Base-by-base conservation (phyloP, 345 rosid genomes). In the Trapa incisa region DNA sequence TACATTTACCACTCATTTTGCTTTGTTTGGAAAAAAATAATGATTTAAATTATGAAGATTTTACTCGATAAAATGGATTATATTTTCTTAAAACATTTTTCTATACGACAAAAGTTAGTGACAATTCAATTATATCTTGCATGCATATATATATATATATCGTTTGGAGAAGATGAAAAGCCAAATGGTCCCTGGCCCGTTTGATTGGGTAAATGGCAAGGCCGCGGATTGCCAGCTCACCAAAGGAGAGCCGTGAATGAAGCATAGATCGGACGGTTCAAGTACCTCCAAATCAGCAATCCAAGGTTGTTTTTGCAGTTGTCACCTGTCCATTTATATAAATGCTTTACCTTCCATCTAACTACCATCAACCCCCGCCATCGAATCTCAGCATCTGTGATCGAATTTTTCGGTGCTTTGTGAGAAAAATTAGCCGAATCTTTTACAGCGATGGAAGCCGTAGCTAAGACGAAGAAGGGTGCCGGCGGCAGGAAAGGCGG, bases 401-500 rank as follows among this genome's bases (percentile, higher is more conserved):
- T 9, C 60, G 14, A 5, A 9, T 32, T 33, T 32, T 15, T 11
- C 36, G 11, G 15, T 8, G 48, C 5, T 45, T 13, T 45, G 10
- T 22, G 11, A 7, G 35, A 22, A n/a, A 10, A 58, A n/a, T 35
- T 38, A 10, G 63, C 63, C 11, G 38, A 11, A 32, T 10, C 63
- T 58, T 45, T 10, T 1, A 6, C 63, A 65, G 5, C 5, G n/a
- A 90, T 87, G 93, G 91, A 87, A 10, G 9, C 80, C 15, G 82
- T 71, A 65, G 79, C 74, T 4, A 87, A 85, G 66, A 64, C 66
- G 61, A 89, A 89, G 77, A 89, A 83, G 53, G 93, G 91, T 15
- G 85, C 82, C 4, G 87, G 76, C 32, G 96, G 93, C 14, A 79
- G 93, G 80, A 85, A 76, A 75, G 82, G 82, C 7, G 91, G 88